Base-by-base conservation (phyloP, 176 grass and related monocot genomes). In the Dendrocalamus sinicus region DNA sequence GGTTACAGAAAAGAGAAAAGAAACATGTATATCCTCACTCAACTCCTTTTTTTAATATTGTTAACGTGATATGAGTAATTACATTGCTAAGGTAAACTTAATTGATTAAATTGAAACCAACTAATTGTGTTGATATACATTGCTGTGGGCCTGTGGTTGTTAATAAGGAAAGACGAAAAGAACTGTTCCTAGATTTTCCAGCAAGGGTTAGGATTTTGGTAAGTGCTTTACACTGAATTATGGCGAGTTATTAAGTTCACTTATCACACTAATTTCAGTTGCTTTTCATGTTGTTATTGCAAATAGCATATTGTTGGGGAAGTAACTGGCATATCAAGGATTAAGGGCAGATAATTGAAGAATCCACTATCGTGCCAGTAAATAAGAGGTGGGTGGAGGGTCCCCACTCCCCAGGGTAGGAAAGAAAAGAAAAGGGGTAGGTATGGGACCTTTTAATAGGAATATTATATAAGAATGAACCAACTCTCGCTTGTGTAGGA, bases 201-300 rank as follows among this genome's bases (percentile, higher is more conserved):
- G 48, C 13, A 58, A 58, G 39, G 20, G 20, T 26, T 65, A 11
- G 11, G 41, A 46, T 68, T 45, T 89, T 47, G 14, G 45, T 57
- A 37, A 12, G 3, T 48, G 19, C 37, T 67, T 5, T 74, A 59
- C 14, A 74, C 5, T 59, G 59, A 80, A 73, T 55, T n/a, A 47
- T 14, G 13, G 37, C 39, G 12, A 8, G 67, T 78, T 83, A 45
- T 17, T 23, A 24, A 53, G 19, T 43, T 22, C 57, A 48, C 60
- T 64, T 67, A 55, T 41, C 39, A 59, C 44, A 69, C 41, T 70
- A 39, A 60, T 69, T 50, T 60, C 52, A 77, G 43, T 71, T 70
- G 4, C 55, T 67, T 66, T 32, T 66, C 12, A 55, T 63, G 54
- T 71, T 67, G 3, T 69, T 73, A 39, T 46, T 88, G 81, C 46